Evolutionary conservation across 2,329 filamentous ascomycete species (phyloP).

Genomic region (Thermothelomyces thermophilus): DNA sequence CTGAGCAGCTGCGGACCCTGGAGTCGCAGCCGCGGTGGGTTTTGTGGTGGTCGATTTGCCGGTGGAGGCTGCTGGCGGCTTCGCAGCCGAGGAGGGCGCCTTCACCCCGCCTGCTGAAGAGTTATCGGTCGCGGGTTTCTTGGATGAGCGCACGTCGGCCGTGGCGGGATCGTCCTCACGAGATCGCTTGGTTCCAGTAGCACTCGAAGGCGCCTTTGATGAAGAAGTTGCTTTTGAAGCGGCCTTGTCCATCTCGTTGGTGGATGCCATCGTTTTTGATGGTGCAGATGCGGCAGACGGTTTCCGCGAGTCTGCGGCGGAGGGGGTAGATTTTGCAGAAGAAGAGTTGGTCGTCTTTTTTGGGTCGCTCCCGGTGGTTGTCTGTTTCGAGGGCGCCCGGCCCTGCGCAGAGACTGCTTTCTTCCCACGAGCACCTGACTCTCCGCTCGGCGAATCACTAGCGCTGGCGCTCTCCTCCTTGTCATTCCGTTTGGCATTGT

Average conservation of each 20-base stretch:
- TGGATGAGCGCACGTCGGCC: constrained; percentile 31
- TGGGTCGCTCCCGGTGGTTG: constrained; percentile 3
- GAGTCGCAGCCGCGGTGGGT: constrained; percentile 19
- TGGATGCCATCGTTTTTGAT: constrained; percentile 11
- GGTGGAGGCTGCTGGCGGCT: constrained; percentile 17
- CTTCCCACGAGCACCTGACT: constrained; percentile 9
- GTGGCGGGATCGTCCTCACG: constrained; percentile 33
- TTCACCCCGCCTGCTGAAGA: constrained; percentile 21
- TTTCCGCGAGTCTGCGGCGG: constrained; percentile 8
- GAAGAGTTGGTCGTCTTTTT: constrained; percentile 10
- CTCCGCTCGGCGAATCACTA: constrained; percentile 4
- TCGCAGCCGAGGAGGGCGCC: constrained; percentile 23
- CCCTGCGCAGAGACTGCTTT: constrained; percentile 5
- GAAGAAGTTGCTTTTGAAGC: constrained; percentile 11
- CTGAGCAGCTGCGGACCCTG: constrained; percentile 17
- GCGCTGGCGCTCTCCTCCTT: constrained; percentile 16
- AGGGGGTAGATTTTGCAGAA: constrained; percentile 5
- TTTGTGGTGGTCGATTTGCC: constrained; percentile 15
- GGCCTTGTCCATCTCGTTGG: constrained; percentile 18
- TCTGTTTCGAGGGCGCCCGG: constrained; percentile 8
- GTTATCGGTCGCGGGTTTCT: constrained; percentile 32
- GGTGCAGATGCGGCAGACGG: not conserved
- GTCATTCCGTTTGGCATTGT: constrained; percentile 26
- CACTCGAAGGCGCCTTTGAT: constrained; percentile 9
- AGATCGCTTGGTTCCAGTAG: constrained; percentile 31